phyloP scores from a whole-genome alignment of 345 rosid species.

The Gossypioides kirkii region DNA sequence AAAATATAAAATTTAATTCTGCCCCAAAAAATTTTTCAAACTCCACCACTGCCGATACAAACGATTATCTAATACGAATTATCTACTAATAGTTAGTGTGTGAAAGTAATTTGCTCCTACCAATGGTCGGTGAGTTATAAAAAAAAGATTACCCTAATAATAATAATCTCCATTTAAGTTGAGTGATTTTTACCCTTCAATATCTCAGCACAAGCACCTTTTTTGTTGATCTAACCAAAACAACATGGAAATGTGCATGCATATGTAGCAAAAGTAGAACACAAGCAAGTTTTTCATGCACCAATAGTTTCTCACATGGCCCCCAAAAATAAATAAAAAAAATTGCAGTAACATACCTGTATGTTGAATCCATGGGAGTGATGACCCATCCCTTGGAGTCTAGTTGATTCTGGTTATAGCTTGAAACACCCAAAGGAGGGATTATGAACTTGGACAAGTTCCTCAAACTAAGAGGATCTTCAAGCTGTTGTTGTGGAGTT shows the following conservation, averaged over 20 bases:
- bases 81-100: too few species aligned
- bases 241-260: background rate
- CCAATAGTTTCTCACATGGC: background rate
- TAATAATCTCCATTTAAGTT: too few species aligned
- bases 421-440: slow-evolving; percentile 77
- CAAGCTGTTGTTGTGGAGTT: slow-evolving; percentile 23
- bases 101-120: too few species aligned
- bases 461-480: slow-evolving; percentile 36
- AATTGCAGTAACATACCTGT: slow-evolving; percentile 43
- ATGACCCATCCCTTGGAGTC: slow-evolving; percentile 45
- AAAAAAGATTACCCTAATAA: too few species aligned
- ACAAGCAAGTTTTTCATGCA: background rate
- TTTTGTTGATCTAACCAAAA: background rate
- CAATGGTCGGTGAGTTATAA: too few species aligned
- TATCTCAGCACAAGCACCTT: background rate
- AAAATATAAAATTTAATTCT: too few species aligned
- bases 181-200: too few species aligned
- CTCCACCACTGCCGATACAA: too few species aligned
- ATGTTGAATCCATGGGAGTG: slow-evolving; percentile 81
- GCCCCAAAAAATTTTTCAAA: too few species aligned
- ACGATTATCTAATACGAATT: too few species aligned
- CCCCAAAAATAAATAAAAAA: background rate
- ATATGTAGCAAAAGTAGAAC: background rate
- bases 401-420: slow-evolving; percentile 40
- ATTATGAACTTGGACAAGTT: slow-evolving; percentile 77